phyloP scores from a whole-genome alignment of 352 stramenopile genomes.

The Globisporangium rhizosaccharum region DNA sequence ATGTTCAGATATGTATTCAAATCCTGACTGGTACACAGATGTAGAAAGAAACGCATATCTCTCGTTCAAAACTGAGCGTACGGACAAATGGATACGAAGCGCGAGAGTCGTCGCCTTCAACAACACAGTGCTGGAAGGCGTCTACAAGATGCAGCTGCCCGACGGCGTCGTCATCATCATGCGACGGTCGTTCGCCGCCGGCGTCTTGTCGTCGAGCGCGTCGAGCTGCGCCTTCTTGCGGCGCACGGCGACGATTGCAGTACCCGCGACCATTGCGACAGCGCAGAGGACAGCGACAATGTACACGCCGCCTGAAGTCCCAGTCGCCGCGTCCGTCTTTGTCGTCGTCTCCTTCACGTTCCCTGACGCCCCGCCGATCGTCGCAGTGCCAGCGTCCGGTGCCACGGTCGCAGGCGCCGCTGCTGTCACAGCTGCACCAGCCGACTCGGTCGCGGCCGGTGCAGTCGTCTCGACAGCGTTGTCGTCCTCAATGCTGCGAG shows the following conservation, averaged over 20 bases:
- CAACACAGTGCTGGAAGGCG: neutral
- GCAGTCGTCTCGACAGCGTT: slow-evolving; percentile 8
- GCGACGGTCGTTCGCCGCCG: slow-evolving; percentile 18
- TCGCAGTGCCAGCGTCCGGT: neutral
- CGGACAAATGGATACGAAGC: neutral
- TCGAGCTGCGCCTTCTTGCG: slow-evolving; percentile 57
- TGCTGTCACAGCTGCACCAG: neutral
- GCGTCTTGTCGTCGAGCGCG: slow-evolving; percentile 54
- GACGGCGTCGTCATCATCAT: slow-evolving; percentile 50
- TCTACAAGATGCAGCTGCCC: slow-evolving; percentile 37
- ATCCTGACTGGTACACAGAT: no score
- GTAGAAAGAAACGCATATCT: no score
- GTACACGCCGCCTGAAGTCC: slow-evolving; percentile 17
- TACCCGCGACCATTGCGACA: slow-evolving; percentile 20
- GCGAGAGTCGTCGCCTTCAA: neutral
- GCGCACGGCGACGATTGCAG: slow-evolving; percentile 40
- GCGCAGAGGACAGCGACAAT: slow-evolving; percentile 14
- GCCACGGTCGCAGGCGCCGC: neutral
- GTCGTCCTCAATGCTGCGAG: slow-evolving; percentile 15
- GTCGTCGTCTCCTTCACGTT: slow-evolving; percentile 11
- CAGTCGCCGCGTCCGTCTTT: neutral
- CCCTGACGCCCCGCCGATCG: neutral
- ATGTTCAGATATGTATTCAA: no score
- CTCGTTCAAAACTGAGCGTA: no score
- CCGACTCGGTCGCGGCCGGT: slow-evolving; percentile 2